These are phyloP conservation scores for Gonium pectorale DNA, from an alignment of 139 green algal species.

Conservation along the genomic window DNA sequence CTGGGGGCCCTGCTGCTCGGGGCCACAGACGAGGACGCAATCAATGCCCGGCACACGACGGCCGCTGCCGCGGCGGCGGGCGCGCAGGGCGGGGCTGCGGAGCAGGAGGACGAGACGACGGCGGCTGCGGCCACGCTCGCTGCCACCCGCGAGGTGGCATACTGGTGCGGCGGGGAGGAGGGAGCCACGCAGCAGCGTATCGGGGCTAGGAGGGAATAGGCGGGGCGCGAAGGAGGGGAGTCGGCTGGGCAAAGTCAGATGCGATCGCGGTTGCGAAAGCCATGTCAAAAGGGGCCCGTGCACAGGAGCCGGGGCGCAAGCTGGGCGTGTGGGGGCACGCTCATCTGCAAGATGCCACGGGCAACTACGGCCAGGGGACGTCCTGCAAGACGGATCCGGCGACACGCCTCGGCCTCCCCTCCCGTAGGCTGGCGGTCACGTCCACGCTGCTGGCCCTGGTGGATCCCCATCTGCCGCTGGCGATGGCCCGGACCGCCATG, in stretches of 20 bases:
- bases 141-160: constrained; percentile 22
- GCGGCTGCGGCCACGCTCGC: background rate
- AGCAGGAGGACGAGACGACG: background rate
- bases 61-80: background rate
- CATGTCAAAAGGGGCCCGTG: no score
- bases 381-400: no score
- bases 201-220: no score
- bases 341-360: no score
- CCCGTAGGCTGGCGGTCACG: constrained; percentile 31
- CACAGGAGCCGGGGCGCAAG: no score
- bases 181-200: no score
- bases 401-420: background rate
- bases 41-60: background rate
- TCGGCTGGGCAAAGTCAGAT: no score
- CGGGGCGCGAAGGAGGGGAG: no score
- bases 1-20: background rate
- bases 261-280: no score
- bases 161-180: no score
- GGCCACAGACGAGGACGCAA: constrained; percentile 23
- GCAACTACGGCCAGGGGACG: no score
- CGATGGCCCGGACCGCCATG: background rate
- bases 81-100: background rate
- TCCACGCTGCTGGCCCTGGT: constrained; percentile 44
- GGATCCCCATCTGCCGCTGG: constrained; percentile 32
- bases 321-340: no score